phyloP scores from a whole-genome alignment of 805 yeast genomes.

The Myxozyma mucilagina region DNA sequence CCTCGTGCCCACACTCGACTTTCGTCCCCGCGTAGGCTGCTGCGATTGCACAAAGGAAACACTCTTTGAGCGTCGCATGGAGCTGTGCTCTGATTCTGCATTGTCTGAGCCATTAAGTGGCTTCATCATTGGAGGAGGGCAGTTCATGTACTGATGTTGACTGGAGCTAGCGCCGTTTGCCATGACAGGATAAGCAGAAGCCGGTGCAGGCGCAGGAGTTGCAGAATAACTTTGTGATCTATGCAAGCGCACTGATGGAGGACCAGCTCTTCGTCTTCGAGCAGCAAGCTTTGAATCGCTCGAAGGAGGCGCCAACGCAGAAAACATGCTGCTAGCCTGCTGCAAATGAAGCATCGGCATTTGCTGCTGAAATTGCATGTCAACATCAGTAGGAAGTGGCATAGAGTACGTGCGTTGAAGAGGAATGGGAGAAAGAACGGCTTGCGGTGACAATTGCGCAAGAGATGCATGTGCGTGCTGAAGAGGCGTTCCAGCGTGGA shows the following conservation, averaged over 20 bases:
- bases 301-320: neutral
- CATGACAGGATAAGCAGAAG: neutral
- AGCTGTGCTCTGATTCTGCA: neutral
- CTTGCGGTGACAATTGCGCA: slow-evolving; percentile 2
- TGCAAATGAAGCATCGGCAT: slow-evolving; percentile 3
- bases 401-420: slow-evolving; percentile 21
- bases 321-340: slow-evolving; percentile 3
- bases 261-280: slow-evolving; percentile 24
- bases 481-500: neutral
- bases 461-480: neutral
- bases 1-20: slow-evolving; percentile 5
- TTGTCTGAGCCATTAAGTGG: neutral
- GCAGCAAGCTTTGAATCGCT: slow-evolving; percentile 23
- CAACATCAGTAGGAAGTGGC: slow-evolving; percentile 8
- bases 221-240: slow-evolving; percentile 27
- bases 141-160: neutral
- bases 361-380: slow-evolving; percentile 9
- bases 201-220: neutral
- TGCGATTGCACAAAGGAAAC: slow-evolving; percentile 21
- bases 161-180: neutral
- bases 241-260: slow-evolving; percentile 23
- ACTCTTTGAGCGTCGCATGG: slow-evolving; percentile 23
- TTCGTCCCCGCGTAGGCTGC: slow-evolving; percentile 16
- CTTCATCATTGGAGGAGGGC: neutral
- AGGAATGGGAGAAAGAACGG: slow-evolving; percentile 5